phyloP scores from a whole-genome alignment of 345 rosid species.

The Arabidopsis suecica region DNA sequence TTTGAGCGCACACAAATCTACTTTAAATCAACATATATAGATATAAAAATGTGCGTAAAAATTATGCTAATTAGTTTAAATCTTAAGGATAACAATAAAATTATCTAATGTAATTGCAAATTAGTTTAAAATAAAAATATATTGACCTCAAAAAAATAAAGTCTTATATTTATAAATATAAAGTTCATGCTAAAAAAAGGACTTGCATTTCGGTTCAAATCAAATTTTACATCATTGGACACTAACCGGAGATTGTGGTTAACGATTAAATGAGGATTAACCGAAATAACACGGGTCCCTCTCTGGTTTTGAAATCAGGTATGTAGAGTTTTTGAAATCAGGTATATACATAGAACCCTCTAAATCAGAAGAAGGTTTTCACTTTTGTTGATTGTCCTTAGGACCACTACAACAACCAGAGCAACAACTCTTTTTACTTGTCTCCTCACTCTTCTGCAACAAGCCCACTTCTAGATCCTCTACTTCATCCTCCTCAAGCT shows the following conservation, averaged over 20 bases:
- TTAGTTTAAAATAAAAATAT: too few species aligned
- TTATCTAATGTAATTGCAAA: neutral
- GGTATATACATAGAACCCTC: constrained; percentile 4
- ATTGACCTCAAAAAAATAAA: neutral
- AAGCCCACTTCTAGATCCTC: constrained; percentile 40
- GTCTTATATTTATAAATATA: neutral
- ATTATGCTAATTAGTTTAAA: too few species aligned
- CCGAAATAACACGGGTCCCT: neutral
- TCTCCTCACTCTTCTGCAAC: constrained; percentile 32
- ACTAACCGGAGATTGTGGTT: neutral
- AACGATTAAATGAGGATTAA: neutral
- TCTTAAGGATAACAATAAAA: neutral
- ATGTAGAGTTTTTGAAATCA: neutral
- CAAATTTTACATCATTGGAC: neutral
- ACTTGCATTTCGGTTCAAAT: neutral
- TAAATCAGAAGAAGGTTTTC: neutral
- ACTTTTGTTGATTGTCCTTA: constrained; percentile 15
- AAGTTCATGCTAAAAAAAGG: neutral
- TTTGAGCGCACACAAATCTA: neutral
- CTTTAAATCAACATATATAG: too few species aligned
- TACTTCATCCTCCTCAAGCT: constrained; percentile 20
- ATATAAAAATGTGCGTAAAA: too few species aligned
- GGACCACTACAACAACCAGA: constrained; percentile 20
- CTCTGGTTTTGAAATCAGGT: neutral
- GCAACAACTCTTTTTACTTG: constrained; percentile 29